These are phyloP conservation scores for Panicum hallii DNA, from an alignment of 202 grass and related monocot species.

Conservation along the genomic window DNA sequence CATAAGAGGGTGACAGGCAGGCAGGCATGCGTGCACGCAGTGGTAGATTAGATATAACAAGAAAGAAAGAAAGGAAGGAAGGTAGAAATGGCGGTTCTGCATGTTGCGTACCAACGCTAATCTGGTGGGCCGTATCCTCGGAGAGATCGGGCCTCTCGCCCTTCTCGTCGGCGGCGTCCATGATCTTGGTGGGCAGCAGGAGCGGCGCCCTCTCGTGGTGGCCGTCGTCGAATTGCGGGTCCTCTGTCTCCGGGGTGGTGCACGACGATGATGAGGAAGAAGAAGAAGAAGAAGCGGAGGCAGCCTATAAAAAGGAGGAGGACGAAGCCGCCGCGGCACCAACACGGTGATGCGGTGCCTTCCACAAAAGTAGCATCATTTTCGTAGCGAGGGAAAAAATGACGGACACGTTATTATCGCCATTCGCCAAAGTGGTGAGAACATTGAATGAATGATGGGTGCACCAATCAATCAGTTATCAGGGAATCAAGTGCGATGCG, in stretches of 20 bases:
- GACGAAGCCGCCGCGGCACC: not conserved
- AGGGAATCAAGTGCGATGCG: not conserved
- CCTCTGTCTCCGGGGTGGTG: not conserved
- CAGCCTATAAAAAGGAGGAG: conserved; percentile 52
- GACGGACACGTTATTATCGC: not conserved
- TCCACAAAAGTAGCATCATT: conserved; percentile 47
- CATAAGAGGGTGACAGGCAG: not conserved
- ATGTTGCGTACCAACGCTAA: conserved; percentile 69
- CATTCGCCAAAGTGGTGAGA: not conserved
- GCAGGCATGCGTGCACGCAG: not conserved
- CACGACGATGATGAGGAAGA: not conserved
- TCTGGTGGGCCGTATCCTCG: conserved; percentile 87
- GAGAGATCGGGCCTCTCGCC: conserved; percentile 32
- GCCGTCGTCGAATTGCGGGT: not conserved
- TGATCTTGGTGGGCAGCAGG: conserved; percentile 42
- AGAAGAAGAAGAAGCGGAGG: not conserved
- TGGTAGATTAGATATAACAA: too few species aligned
- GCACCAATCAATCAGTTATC: conserved; percentile 10
- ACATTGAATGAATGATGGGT: not conserved
- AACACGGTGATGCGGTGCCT: not conserved
- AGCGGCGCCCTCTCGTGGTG: conserved; percentile 21
- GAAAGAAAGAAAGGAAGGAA: not conserved
- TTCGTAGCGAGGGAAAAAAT: not conserved
- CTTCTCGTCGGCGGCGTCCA: conserved; percentile 43
- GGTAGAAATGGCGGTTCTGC: not conserved